These are phyloP conservation scores for Ustilago tritici DNA, from an alignment of 1,284 basidiomycete species.

Conservation along the genomic window DNA sequence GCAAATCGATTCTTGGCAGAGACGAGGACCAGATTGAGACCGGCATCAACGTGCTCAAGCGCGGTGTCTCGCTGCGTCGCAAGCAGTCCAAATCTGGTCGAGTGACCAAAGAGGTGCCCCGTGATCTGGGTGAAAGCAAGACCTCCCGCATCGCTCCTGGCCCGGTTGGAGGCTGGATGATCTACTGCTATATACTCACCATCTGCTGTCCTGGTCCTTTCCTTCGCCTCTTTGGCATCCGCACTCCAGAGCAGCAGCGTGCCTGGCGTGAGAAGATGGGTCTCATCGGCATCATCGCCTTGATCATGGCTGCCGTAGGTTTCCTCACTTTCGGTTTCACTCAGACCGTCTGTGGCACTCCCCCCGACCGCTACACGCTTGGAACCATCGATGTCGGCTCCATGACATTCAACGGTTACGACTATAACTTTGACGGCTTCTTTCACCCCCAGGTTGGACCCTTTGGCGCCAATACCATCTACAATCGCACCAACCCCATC, in stretches of 20 bases:
- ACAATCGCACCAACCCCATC: constrained; percentile 84
- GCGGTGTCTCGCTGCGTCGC: constrained; percentile 66
- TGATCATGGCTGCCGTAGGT: constrained; percentile 91
- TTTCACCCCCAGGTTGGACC: constrained; percentile 58
- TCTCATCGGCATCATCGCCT: constrained; percentile 81
- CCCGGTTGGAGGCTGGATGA: constrained; percentile 93
- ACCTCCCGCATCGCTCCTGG: constrained; percentile 72
- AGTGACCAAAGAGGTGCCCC: constrained; percentile 54
- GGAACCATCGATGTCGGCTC: constrained; percentile 83
- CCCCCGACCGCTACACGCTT: constrained; percentile 82
- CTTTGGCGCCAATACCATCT: constrained; percentile 73
- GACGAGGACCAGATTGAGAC: constrained; percentile 69
- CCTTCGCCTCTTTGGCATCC: constrained; percentile 76
- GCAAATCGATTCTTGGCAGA: constrained; percentile 68
- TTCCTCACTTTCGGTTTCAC: constrained; percentile 99
- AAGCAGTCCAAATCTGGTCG: constrained; percentile 49
- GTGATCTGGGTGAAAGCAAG: constrained; percentile 53
- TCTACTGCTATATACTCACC: constrained; percentile 91
- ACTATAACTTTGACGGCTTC: constrained; percentile 89
- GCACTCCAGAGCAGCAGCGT: constrained; percentile 90
- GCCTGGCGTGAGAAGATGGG: constrained; percentile 99
- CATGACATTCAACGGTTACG: constrained; percentile 91
- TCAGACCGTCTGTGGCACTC: constrained; percentile 86
- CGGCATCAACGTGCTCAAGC: constrained; percentile 68
- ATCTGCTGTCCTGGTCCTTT: constrained; percentile 81